Conservation (phyloP, 1,139 yeast species). For the Barnettozyma hawaiiensis region DNA sequence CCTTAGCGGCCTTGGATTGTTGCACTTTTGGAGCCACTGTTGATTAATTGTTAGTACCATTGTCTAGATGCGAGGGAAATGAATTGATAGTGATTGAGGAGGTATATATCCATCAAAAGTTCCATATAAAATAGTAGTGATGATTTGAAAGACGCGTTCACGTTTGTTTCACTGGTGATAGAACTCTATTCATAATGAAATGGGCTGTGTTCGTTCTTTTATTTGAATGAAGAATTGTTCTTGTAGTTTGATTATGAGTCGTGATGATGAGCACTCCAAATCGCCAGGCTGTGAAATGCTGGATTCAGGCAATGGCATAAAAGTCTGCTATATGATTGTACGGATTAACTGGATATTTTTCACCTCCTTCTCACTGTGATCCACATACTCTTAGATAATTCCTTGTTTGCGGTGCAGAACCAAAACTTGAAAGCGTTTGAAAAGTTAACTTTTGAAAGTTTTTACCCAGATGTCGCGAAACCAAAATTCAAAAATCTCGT, state of each 20-base stretch:
- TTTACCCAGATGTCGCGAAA: constrained; percentile 7
- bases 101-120: background rate
- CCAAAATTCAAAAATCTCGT: no score
- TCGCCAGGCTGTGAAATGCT: background rate
- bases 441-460: constrained; percentile 9
- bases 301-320: background rate
- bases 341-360: background rate
- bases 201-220: no score
- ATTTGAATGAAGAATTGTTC: no score
- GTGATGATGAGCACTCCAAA: no score
- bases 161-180: no score
- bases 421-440: constrained; percentile 6
- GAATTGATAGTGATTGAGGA: background rate
- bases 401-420: constrained; percentile 10
- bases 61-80: no score
- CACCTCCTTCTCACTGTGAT: background rate
- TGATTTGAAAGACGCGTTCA: background rate
- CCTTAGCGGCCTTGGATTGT: constrained; percentile 99
- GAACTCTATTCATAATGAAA: background rate
- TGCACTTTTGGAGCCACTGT: constrained; percentile 98
- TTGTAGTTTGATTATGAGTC: no score
- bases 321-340: background rate
- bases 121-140: background rate
- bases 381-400: constrained; percentile 11
- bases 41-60: constrained; percentile 37